A percentile compares a stretch with the other conserved stretches of the same genome.
phyloP scores from a whole-genome alignment of 202 grass and related monocot species.

The Bolboschoenoplectus hybrid region DNA sequence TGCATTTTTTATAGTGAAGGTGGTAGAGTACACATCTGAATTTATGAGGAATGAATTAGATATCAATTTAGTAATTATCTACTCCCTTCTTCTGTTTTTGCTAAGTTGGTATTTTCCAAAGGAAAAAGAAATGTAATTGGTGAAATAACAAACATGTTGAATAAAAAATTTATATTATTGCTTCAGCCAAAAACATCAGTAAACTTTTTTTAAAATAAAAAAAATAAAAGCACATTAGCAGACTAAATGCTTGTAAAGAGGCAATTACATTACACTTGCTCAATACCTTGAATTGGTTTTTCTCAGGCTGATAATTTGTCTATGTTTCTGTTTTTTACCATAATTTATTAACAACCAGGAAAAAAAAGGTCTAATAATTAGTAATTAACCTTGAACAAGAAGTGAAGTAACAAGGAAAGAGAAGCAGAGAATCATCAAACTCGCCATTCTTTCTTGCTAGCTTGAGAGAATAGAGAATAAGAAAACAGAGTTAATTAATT shows the following conservation, averaged over 20 bases:
- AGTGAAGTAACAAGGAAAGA: slow-evolving; percentile 16
- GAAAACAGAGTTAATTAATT: not conserved
- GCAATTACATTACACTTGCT: not conserved
- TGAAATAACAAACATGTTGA: not conserved
- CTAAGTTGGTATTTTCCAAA: not conserved
- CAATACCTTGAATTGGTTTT: not conserved
- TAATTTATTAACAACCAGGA: not conserved
- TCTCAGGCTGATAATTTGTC: not conserved
- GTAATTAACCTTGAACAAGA: slow-evolving; percentile 28
- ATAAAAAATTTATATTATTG: not conserved
- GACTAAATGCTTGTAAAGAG: not conserved
- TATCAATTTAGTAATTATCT: not conserved
- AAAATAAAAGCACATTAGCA: not conserved
- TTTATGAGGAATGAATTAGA: not conserved
- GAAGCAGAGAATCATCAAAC: not conserved
- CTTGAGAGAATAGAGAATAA: not conserved
- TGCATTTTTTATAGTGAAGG: slow-evolving; percentile 47
- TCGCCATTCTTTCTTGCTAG: not conserved
- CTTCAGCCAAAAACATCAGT: not conserved
- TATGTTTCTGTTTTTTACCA: not conserved
- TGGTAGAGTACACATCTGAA: slow-evolving; percentile 28
- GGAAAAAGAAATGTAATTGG: not conserved
- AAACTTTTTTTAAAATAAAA: not conserved
- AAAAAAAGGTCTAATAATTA: not conserved
- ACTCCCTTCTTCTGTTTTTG: not conserved